Conservation (phyloP, 192 early-diverging fungal genomes). For the Coemansia sp. region DNA sequence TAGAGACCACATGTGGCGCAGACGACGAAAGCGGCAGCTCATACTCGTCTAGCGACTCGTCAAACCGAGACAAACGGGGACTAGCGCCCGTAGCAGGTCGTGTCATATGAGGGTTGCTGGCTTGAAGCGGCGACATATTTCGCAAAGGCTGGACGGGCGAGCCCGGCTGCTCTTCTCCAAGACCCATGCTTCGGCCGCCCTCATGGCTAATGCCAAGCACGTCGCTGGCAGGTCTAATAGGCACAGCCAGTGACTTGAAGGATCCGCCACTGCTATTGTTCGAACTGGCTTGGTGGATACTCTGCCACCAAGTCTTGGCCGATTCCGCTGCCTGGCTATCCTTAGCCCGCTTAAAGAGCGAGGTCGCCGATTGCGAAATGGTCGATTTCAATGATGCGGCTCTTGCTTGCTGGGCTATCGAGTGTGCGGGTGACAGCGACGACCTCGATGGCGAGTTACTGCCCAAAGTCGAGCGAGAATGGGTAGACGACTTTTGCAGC, state of each 20-base stretch:
- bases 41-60: neutral
- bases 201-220: neutral
- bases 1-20: neutral
- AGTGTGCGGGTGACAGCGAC: conserved; percentile 10
- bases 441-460: neutral
- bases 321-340: conserved; percentile 50
- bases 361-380: conserved; percentile 30
- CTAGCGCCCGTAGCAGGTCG: neutral
- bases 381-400: conserved; percentile 23
- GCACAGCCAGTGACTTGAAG: neutral
- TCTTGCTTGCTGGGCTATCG: conserved; percentile 1
- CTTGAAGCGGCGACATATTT: neutral
- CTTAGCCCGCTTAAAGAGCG: conserved; percentile 43
- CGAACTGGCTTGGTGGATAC: conserved; percentile 19
- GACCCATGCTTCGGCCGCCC: neutral
- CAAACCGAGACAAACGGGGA: neutral
- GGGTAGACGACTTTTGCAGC: neutral
- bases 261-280: neutral
- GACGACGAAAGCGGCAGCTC: conserved; percentile 5
- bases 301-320: conserved; percentile 53
- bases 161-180: neutral
- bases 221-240: conserved; percentile 1
- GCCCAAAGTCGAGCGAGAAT: neutral
- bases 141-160: conserved; percentile 3
- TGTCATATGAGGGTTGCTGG: neutral